Conservation (phyloP, 768 basidiomycete species). For the Neoboletus subvelutipes region DNA sequence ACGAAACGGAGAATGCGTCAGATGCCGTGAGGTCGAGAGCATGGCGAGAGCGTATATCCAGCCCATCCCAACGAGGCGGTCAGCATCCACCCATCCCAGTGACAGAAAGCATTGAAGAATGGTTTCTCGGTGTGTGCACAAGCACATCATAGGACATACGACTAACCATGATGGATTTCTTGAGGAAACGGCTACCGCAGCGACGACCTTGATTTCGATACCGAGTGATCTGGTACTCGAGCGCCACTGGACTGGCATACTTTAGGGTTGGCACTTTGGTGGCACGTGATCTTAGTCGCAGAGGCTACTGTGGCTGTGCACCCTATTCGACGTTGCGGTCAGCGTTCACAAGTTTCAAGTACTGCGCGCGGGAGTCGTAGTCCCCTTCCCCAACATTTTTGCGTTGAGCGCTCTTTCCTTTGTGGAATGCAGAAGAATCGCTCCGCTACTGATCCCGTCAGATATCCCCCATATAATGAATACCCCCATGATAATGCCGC, state of each 20-base stretch:
- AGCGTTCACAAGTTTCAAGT: background rate
- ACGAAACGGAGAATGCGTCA: constrained; percentile 24
- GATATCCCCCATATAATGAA: constrained; percentile 20
- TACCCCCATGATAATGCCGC: constrained; percentile 17
- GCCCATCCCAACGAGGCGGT: constrained; percentile 18
- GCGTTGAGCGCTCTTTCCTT: background rate
- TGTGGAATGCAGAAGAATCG: constrained; percentile 25
- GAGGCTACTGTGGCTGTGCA: constrained; percentile 12
- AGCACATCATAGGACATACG: constrained; percentile 1
- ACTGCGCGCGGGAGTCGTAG: background rate
- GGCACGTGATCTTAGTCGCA: constrained; percentile 23
- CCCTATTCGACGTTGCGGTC: background rate
- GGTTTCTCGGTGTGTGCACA: background rate
- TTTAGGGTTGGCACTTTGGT: constrained; percentile 25
- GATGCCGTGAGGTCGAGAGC: background rate
- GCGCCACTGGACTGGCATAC: background rate
- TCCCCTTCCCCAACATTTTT: background rate
- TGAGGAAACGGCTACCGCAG: constrained; percentile 23
- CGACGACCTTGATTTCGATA: constrained; percentile 26
- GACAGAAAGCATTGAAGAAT: background rate
- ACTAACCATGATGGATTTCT: constrained; percentile 36
- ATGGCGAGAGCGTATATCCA: constrained; percentile 2
- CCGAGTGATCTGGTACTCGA: constrained; percentile 2
- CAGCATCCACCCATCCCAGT: constrained; percentile 30
- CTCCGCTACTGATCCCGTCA: constrained; percentile 5